phyloP scores from a whole-genome alignment of 257 asterid species.

The Datura wrightii region DNA sequence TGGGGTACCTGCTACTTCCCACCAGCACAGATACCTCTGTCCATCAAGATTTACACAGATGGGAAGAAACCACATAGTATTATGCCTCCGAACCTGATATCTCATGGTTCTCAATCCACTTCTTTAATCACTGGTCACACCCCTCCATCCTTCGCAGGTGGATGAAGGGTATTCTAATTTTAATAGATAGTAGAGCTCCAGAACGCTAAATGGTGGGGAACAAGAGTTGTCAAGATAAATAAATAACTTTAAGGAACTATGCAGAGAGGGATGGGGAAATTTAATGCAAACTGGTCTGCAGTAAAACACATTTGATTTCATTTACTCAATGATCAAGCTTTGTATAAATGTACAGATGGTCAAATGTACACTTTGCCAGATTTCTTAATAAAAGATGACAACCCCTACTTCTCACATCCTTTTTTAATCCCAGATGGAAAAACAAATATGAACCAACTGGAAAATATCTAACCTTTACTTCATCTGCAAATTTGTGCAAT shows the following conservation, averaged over 20 bases:
- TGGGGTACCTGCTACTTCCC: neutral
- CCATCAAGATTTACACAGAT: neutral
- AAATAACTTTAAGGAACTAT: neutral
- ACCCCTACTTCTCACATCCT: slow-evolving; percentile 29
- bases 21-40: neutral
- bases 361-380: slow-evolving; percentile 25
- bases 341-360: slow-evolving; percentile 38
- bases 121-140: neutral
- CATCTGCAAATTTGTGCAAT: slow-evolving; percentile 35
- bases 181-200: neutral
- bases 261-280: neutral
- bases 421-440: slow-evolving; percentile 19
- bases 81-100: neutral
- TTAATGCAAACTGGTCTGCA: neutral
- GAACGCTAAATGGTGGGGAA: neutral
- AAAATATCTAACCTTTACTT: slow-evolving; percentile 21
- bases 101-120: neutral
- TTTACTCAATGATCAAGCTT: slow-evolving; percentile 20
- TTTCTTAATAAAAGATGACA: slow-evolving; percentile 5
- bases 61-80: neutral
- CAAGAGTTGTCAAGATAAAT: neutral
- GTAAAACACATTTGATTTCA: neutral
- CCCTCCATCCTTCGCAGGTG: neutral
- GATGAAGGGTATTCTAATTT: no score
- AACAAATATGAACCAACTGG: slow-evolving; percentile 29